Conservation (phyloP, 179 eudicot genomes). For the Vitellaria paradoxa region DNA sequence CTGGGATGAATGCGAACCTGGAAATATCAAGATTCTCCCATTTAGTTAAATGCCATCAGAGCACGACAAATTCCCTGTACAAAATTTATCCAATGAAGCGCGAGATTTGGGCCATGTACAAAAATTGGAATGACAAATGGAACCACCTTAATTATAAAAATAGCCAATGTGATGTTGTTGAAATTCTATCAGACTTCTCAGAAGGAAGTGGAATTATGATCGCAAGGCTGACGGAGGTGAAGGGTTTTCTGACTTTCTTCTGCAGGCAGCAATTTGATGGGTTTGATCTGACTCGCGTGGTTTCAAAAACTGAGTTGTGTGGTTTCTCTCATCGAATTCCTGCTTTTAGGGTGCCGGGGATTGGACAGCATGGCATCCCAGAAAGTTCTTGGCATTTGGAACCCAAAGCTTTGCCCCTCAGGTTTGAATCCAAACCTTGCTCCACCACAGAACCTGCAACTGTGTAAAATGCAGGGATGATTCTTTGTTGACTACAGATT, state of each 20-base stretch:
- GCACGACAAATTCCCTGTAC: conserved; percentile 22
- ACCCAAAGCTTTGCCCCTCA: conserved; percentile 56
- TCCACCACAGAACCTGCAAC: background rate
- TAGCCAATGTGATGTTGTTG: conserved; percentile 22
- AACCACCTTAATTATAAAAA: conserved; percentile 24
- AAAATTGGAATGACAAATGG: conserved; percentile 33
- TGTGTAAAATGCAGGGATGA: conserved; percentile 4
- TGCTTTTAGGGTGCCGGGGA: conserved; percentile 56
- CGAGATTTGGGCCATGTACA: conserved; percentile 43
- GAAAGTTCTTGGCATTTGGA: conserved; percentile 70
- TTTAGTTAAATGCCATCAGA: conserved; percentile 22
- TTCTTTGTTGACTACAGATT: background rate
- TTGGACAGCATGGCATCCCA: conserved; percentile 48
- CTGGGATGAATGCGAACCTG: conserved; percentile 16
- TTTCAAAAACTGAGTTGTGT: conserved; percentile 43
- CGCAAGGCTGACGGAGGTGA: conserved; percentile 28
- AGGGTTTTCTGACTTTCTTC: conserved; percentile 39
- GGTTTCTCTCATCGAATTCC: conserved; percentile 59
- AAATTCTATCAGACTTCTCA: conserved; percentile 29
- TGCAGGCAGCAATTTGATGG: conserved; percentile 34
- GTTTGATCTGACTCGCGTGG: conserved; percentile 38
- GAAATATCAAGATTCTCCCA: conserved; percentile 30
- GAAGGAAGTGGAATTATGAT: conserved; percentile 30
- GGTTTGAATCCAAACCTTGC: background rate
- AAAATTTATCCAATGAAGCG: conserved; percentile 36